Conservation (phyloP, 352 stramenopile species). For the Pythium aquatile region DNA sequence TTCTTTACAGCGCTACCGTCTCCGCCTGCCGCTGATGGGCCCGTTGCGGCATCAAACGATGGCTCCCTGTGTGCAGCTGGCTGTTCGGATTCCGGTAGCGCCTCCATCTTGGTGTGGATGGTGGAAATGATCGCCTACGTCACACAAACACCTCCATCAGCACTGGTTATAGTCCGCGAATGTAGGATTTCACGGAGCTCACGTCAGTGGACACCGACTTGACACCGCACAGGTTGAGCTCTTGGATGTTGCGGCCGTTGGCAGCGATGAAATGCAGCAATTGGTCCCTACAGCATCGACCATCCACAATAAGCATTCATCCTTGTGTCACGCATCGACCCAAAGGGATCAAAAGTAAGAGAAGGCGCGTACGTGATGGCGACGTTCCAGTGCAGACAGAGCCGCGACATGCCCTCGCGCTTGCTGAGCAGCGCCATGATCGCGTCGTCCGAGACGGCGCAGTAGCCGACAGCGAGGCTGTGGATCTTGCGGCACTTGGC, state of each 20-base stretch:
- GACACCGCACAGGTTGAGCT: slow-evolving; percentile 86
- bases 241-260: slow-evolving; percentile 76
- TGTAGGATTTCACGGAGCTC: slow-evolving; percentile 13
- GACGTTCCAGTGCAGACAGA: slow-evolving; percentile 86
- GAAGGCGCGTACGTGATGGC: slow-evolving; percentile 65
- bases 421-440: slow-evolving; percentile 85
- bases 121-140: slow-evolving; percentile 60
- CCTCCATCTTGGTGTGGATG: slow-evolving; percentile 79
- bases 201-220: slow-evolving; percentile 85
- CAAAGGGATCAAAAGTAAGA: background rate
- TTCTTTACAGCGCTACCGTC: slow-evolving; percentile 16
- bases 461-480: slow-evolving; percentile 85
- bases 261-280: slow-evolving; percentile 73
- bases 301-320: background rate
- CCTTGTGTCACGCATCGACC: background rate
- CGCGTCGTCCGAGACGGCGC: slow-evolving; percentile 79
- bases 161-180: background rate
- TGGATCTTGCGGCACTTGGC: slow-evolving; percentile 88
- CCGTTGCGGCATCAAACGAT: background rate
- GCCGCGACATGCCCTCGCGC: slow-evolving; percentile 69
- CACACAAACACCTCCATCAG: background rate
- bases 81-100: slow-evolving; percentile 35
- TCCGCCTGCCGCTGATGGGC: background rate
- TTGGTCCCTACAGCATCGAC: slow-evolving; percentile 52
- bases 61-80: background rate